Conservation (phyloP, 345 rosid species). For the Populus euphratica region DNA sequence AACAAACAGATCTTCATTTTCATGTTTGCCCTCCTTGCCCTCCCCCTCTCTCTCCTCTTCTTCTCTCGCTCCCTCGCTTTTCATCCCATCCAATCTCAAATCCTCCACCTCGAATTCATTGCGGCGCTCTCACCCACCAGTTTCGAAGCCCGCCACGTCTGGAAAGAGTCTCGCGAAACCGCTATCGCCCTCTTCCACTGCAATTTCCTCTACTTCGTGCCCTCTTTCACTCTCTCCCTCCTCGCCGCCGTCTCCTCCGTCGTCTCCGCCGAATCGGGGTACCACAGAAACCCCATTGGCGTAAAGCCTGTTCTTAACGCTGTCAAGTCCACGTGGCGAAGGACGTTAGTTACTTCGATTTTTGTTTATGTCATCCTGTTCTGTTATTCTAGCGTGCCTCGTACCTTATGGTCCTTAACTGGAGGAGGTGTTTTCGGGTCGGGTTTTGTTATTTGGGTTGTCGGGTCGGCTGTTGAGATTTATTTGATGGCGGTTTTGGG, state of each 20-base stretch:
- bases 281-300: conserved; percentile 24
- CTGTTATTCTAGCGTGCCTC: conserved; percentile 35
- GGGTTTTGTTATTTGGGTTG: conserved; percentile 23
- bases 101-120: conserved; percentile 53
- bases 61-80: conserved; percentile 52
- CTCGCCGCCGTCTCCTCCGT: conserved; percentile 37
- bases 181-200: conserved; percentile 56
- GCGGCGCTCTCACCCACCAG: conserved; percentile 44
- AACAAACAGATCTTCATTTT: conserved; percentile 44
- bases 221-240: conserved; percentile 54
- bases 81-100: conserved; percentile 44
- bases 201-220: conserved; percentile 42
- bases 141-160: conserved; percentile 59
- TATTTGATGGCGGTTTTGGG: conserved; percentile 61
- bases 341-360: conserved; percentile 50
- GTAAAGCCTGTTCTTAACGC: conserved; percentile 27
- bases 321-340: conserved; percentile 33
- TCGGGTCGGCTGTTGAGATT: conserved; percentile 41
- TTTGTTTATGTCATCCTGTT: conserved; percentile 42
- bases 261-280: conserved; percentile 32
- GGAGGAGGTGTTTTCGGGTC: conserved; percentile 13
- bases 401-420: conserved; percentile 22
- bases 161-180: conserved; percentile 57
- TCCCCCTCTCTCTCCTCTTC: conserved; percentile 58
- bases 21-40: conserved; percentile 41